These are phyloP conservation scores for Nyctanthes arbortristis DNA, from an alignment of 257 asterid genomes.

Conservation along the genomic window DNA sequence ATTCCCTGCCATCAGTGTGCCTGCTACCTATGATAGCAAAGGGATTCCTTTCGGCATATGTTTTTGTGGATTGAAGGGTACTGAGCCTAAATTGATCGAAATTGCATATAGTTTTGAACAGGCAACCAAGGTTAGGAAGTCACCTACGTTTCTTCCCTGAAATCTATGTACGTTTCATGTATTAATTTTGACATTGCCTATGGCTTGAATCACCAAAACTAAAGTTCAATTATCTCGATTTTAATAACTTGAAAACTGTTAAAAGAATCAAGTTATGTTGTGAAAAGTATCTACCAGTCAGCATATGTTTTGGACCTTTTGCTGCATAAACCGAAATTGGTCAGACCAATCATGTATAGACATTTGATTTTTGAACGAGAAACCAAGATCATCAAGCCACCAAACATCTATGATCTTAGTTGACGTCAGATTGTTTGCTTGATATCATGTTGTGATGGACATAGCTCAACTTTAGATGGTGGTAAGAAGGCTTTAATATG, in stretches of 20 bases:
- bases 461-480: too few relatives aligned
- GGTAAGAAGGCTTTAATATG: too few relatives aligned
- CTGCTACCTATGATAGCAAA: conserved; percentile 57
- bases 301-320: too few relatives aligned
- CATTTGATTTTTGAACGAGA: too few relatives aligned
- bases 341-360: too few relatives aligned
- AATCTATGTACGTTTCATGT: not conserved
- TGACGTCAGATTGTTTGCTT: too few relatives aligned
- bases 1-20: conserved; percentile 59
- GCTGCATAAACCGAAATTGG: too few relatives aligned
- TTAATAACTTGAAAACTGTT: not conserved
- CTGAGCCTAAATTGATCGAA: conserved; percentile 58
- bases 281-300: too few relatives aligned
- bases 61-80: conserved; percentile 64
- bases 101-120: conserved; percentile 60
- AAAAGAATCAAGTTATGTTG: too few relatives aligned
- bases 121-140: conserved; percentile 46
- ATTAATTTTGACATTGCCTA: not conserved
- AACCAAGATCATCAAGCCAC: too few relatives aligned
- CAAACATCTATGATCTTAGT: too few relatives aligned
- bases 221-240: not conserved
- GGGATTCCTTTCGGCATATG: conserved; percentile 73
- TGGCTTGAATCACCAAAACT: not conserved
- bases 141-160: conserved; percentile 35
- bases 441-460: too few relatives aligned